Base-by-base conservation (phyloP, 2,329 filamentous ascomycete genomes). In the Neonectria magnoliae region DNA sequence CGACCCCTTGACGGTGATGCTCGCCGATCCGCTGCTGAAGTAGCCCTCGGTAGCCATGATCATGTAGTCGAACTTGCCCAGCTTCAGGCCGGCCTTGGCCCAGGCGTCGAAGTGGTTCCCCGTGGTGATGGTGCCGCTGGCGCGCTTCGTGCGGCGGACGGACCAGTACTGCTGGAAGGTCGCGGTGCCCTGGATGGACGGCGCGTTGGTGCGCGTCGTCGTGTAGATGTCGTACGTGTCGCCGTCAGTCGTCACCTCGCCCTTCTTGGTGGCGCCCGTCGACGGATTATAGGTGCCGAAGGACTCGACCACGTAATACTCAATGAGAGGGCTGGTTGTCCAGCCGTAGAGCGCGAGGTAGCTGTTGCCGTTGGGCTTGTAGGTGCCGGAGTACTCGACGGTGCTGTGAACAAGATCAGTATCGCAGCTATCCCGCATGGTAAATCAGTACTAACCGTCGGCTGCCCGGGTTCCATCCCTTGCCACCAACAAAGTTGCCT, bases 1-100 rank as follows among this genome's bases (percentile, higher is more conserved):
- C 14, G 55, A 51, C 13, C 41, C 57, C 9, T 77, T 77, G 18
- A 85, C 82, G 38, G 79, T 84, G 60, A 86, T 84, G 53, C 69
- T 75, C 45, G 84, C 77, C 50, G 76, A 79, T 5, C 85, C 84
- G 62, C 77, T 81, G 76, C 83, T 85, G 58, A 78, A 76, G 76
- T 85, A 86, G 5, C 83, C 85, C 74, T 87, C 85, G 3, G 82
- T 84, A 8, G 85, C 84, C 25, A 86, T 74, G 65, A 87, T 85
- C 80, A 83, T 81, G 76, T 87, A 87, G 75, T 87, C 78, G 67
- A 82, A 80, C 31, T 73, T 77, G 1, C 85, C 85, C 16, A 87
- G 70, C 33, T 75, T 77, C 74, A 86, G 73, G 9, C 85, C 84
- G 18, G 75, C 68, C 60, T 78, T 76, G 31, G 75, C 75, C 85